Percentiles rank a stretch among this genome's conserved stretches.
Evolutionary conservation across 495 filamentous ascomycete genomes (phyloP).

Genomic region (Clohesyomyces aquaticus): DNA sequence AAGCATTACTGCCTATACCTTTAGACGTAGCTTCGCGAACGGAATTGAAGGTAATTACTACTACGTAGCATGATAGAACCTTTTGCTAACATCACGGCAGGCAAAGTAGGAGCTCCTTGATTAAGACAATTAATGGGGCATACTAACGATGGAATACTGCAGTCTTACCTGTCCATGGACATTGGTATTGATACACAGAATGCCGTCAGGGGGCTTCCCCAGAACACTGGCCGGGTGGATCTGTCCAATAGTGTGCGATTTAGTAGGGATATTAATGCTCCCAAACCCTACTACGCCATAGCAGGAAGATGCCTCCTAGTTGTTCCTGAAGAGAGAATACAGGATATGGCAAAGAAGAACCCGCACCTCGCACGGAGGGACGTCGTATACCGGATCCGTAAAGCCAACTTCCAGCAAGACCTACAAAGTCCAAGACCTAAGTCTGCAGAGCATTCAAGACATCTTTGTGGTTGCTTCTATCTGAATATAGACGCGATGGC

Average conservation of each 20-base stretch:
- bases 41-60: neutral
- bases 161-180: neutral
- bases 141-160: neutral
- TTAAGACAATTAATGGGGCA: neutral
- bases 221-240: neutral
- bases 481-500: too few species aligned
- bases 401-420: too few species aligned
- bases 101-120: neutral
- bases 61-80: too few species aligned
- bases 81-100: neutral
- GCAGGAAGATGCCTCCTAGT: too few species aligned
- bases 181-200: conserved; percentile 3
- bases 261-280: neutral
- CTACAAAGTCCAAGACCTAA: too few species aligned
- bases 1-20: neutral
- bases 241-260: neutral
- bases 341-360: too few species aligned
- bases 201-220: neutral
- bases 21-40: neutral
- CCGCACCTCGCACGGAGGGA: too few species aligned
- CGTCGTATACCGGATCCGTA: too few species aligned
- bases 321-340: too few species aligned
- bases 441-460: too few species aligned
- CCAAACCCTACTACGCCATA: too few species aligned
- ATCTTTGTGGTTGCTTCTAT: too few species aligned